Base-by-base conservation (phyloP, 2,329 filamentous ascomycete species). In the Cladophialophora yegresii region DNA sequence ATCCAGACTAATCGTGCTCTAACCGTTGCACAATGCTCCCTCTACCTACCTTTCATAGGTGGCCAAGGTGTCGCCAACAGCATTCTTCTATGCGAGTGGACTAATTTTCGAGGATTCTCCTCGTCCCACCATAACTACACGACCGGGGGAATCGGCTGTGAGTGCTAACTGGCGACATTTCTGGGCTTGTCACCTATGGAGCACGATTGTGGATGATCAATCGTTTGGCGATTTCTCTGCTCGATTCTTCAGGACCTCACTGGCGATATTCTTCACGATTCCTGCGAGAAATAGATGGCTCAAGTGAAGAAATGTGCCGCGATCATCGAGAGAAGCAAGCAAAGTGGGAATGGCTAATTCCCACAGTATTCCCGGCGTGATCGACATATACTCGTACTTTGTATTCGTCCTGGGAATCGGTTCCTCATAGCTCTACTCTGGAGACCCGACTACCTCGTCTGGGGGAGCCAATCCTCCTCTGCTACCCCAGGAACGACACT, bases 401-500 rank as follows among this genome's bases (percentile, higher is more conserved):
- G 36, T n/a, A 43, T n/a, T 43, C 36, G 36, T 20, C 36, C 36
- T 3, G 23, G n/a, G 16, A 30, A 9, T 7, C 40, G 22, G 16
- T 30, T n/a, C 22, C 55, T 32, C 5, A n/a, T 20, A 58, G 8
- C 40, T 58, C 43, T 45, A 23, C 22, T 6, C 9, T 7, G 9
- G 45, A 22, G 20, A 22, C 23, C n/a, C 45, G 45, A n/a, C 0
- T 10, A 50, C 8, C 22, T 50, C 9, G 22, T 51, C 26, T 32
- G 45, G 45, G 26, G 32, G 20, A 50, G 12, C 57, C 57, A 59
- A 59, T 50, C 57, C 57, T 59, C 20, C 20, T 28, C 22, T 20
- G 23, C 5, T 54, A 54, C 51, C 51, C 51, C 45, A 40, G 45
- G 30, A 50, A 36, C 26, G 16, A 28, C 45, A n/a, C n/a, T 22